phyloP scores from a whole-genome alignment of 2,329 filamentous ascomycete genomes.

The Aspergillus tanneri region DNA sequence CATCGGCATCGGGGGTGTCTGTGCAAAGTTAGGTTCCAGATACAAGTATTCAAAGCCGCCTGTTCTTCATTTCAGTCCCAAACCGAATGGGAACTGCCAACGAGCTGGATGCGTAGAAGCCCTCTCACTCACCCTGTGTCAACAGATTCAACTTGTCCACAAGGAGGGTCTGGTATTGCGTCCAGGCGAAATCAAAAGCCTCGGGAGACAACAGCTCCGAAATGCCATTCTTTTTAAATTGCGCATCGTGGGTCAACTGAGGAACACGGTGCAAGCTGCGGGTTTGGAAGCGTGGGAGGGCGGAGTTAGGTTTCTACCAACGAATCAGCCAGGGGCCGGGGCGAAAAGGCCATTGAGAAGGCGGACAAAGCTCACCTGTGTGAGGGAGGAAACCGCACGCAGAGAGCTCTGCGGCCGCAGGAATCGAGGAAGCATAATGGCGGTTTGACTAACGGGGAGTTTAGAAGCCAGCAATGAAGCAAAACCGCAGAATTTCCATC shows the following conservation, averaged over 20 bases:
- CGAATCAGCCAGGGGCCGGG: constrained; percentile 5
- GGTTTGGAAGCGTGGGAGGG: constrained; percentile 38
- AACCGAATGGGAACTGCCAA: not conserved
- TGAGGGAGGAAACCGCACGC: constrained; percentile 40
- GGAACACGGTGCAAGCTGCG: constrained; percentile 49
- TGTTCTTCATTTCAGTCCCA: not conserved
- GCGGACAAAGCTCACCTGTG: constrained; percentile 31
- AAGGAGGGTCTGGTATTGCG: constrained; percentile 73
- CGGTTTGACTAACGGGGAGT: constrained; percentile 18
- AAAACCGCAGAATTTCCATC: constrained; percentile 39
- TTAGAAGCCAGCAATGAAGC: constrained; percentile 13
- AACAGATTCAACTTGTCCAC: constrained; percentile 73
- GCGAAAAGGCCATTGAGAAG: constrained; percentile 9
- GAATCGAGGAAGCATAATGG: constrained; percentile 45
- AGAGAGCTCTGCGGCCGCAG: constrained; percentile 46
- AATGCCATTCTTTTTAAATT: constrained; percentile 56
- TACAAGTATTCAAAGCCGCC: too few species aligned
- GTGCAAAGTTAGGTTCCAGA: constrained; percentile 4
- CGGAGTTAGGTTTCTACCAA: constrained; percentile 35
- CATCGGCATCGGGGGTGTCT: constrained; percentile 66
- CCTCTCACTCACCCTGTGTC: constrained; percentile 60
- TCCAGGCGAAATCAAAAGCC: constrained; percentile 76
- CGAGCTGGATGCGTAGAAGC: not conserved
- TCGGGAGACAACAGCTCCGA: constrained; percentile 68
- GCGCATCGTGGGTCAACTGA: constrained; percentile 47